phyloP scores from a whole-genome alignment of 345 rosid species.

The Clausena lansium region DNA sequence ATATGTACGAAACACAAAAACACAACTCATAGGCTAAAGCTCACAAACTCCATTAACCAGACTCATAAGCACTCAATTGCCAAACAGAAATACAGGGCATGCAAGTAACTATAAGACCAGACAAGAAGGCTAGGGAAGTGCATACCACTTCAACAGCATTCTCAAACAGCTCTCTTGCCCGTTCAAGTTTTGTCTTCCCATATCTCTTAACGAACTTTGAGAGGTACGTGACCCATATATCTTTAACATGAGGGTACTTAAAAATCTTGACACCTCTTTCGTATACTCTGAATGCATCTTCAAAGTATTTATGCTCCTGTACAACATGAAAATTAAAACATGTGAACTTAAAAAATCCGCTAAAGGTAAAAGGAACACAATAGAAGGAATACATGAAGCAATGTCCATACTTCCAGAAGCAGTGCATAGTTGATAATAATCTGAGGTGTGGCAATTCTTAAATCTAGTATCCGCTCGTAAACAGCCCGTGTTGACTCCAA shows the following conservation, averaged over 20 bases:
- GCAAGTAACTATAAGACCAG: not conserved
- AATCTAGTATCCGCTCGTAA: conserved; percentile 87
- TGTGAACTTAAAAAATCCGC: conserved; percentile 3
- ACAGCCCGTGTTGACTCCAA: conserved; percentile 89
- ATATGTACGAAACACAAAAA: not conserved
- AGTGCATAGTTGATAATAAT: conserved; percentile 83
- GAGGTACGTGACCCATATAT: conserved; percentile 89
- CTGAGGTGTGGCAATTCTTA: conserved; percentile 97
- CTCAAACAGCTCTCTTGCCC: conserved; percentile 91
- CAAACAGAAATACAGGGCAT: not conserved
- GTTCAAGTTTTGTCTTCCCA: conserved; percentile 84
- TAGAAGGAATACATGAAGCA: not conserved
- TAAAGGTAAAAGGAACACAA: not conserved
- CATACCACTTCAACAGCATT: conserved; percentile 86
- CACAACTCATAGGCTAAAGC: not conserved
- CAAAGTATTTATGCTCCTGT: conserved; percentile 86
- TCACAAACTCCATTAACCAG: conserved; percentile 1
- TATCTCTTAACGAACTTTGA: conserved; percentile 89
- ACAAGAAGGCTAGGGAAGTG: conserved; percentile 1
- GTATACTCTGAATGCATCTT: conserved; percentile 98
- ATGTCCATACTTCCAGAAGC: conserved; percentile 61
- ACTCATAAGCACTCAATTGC: not conserved
- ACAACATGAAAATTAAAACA: conserved; percentile 15
- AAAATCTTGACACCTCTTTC: conserved; percentile 98
- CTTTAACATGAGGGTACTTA: conserved; percentile 96